Evolutionary conservation across 139 green algal genomes (phyloP).

Genomic region (Coelastrella sp.): DNA sequence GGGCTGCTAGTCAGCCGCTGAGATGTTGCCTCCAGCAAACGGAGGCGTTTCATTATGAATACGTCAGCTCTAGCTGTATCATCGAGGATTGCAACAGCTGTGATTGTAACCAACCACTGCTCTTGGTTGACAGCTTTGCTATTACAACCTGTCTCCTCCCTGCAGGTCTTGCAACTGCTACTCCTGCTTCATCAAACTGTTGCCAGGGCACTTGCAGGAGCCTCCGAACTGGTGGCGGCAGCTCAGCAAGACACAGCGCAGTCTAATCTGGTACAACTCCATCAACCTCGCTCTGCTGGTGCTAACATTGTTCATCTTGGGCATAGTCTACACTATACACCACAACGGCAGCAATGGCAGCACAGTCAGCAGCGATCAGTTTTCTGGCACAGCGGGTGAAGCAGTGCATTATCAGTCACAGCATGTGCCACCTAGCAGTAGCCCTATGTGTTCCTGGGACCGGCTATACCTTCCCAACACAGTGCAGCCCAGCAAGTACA

Average conservation of each 20-base stretch:
- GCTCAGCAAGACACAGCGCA: conserved; percentile 16
- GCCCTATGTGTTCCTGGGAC: conserved; percentile 59
- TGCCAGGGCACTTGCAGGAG: conserved; percentile 17
- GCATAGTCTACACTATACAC: background rate
- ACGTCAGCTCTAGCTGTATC: too few relatives aligned
- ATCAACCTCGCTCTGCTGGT: background rate
- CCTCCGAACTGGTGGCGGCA: conserved; percentile 29
- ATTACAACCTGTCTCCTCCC: background rate
- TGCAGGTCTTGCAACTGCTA: conserved; percentile 14
- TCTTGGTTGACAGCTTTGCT: too few relatives aligned
- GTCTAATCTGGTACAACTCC: background rate
- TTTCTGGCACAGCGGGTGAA: background rate
- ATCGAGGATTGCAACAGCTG: too few relatives aligned
- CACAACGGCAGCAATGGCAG: background rate
- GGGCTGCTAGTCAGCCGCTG: background rate
- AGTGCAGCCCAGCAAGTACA: conserved; percentile 63
- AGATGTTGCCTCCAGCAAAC: background rate
- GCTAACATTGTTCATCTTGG: background rate
- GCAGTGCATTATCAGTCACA: background rate
- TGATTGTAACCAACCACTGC: too few relatives aligned
- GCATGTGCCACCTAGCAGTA: background rate
- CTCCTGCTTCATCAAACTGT: background rate
- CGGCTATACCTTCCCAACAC: conserved; percentile 58
- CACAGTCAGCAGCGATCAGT: conserved; percentile 2
- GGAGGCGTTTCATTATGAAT: too few relatives aligned